phyloP scores from a whole-genome alignment of 257 asterid species.

The Solanum pimpinellifolium region DNA sequence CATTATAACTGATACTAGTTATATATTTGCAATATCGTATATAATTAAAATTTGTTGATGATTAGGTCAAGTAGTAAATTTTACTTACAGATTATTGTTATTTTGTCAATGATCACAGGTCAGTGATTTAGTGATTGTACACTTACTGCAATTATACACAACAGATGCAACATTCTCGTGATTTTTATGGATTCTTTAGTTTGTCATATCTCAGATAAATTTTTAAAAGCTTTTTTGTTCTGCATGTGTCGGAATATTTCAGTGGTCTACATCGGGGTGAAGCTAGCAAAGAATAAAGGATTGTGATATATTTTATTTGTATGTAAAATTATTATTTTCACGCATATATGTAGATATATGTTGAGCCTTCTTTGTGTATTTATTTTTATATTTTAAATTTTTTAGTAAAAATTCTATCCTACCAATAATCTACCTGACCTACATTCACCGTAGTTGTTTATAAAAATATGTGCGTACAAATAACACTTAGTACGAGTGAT shows the following conservation, averaged over 20 bases:
- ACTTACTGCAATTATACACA: background rate
- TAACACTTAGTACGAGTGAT: no score
- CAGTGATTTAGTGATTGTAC: background rate
- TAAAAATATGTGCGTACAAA: no score
- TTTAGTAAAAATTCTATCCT: no score
- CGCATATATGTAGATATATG: background rate
- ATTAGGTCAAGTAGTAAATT: background rate
- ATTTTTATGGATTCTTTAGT: background rate
- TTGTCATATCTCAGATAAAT: background rate
- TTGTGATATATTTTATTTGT: background rate
- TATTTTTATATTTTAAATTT: no score
- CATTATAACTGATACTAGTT: no score
- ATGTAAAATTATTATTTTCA: no score
- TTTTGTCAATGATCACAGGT: background rate
- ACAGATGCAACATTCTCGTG: background rate
- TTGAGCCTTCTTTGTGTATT: background rate
- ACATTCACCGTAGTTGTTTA: no score
- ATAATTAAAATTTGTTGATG: background rate
- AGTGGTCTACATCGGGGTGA: background rate
- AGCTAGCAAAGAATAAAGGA: no score
- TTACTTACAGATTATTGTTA: background rate
- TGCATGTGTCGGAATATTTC: background rate
- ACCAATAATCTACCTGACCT: no score
- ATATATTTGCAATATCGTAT: background rate
- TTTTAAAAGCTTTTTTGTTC: background rate